Base-by-base conservation (phyloP, 352 stramenopile genomes). In the Globisporangium cederbergense region DNA sequence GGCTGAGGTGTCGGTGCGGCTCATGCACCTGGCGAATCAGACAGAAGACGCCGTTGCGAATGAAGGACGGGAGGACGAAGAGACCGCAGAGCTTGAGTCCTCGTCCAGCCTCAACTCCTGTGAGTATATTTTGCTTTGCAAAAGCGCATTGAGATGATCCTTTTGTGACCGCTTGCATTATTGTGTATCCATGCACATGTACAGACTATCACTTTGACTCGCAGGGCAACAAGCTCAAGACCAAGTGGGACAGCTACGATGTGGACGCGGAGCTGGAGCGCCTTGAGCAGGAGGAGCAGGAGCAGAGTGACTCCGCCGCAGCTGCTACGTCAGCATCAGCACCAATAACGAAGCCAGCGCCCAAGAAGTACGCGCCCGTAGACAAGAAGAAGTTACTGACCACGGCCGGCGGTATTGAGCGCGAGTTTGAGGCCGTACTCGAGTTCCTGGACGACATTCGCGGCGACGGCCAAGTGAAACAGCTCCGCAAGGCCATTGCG, bases 131-230 rank as follows among this genome's bases (percentile, higher is more conserved):
- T 30, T 30, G 11, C 1, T n/a, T 28, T 59, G 38, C 30, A 1
- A 32, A 20, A 18, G n/a, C 51, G 20, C 22, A 57, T 28, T 28
- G 25, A 28, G 25, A 28, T 28, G 25, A 28, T 28, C 25, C 25
- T 28, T 28, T 28, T 28, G 25, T 28, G 25, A 28, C 25, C 25
- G 25, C 25, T 28, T 28, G 25, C 25, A 28, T 28, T 28, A 28
- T 3, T 32, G 10, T 65, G 43, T 40, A 2, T 22, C 18, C 64
- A 14, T 42, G 30, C 60, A 25, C 28, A 40, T 57, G 14, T 66
- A 36, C 30, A 95, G 86, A 92, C 66, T 95, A 95, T 67, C 86
- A 93, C 58, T 93, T 95, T 34, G 83, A 95, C 66, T 95, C 83
- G 32, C 56, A 90, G 4, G 86, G 86, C 59, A 93, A 91, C 71